Evolutionary conservation across 208 protist species (phyloP).

Genomic region (Leishmania lainsoni): DNA sequence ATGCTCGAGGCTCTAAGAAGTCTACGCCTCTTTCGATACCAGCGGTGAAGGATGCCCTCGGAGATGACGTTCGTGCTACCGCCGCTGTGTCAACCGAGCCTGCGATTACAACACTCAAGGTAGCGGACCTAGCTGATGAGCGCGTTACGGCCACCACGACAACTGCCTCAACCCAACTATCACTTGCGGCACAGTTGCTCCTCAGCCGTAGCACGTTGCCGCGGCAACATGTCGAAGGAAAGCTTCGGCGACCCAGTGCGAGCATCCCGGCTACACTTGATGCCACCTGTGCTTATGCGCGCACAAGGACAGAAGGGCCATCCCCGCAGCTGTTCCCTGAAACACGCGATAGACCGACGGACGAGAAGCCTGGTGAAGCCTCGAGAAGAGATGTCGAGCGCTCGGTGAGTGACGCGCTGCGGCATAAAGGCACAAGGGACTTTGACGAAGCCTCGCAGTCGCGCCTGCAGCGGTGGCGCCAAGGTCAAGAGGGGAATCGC

Average conservation of each 20-base stretch:
- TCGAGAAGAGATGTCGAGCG: neutral
- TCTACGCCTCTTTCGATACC: neutral
- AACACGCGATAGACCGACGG: neutral
- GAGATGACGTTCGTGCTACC: neutral
- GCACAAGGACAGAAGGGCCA: neutral
- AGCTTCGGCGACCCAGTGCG: neutral
- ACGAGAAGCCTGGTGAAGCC: neutral
- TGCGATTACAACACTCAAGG: neutral
- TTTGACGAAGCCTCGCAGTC: constrained; percentile 15
- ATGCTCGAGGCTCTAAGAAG: neutral
- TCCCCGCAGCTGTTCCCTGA: neutral
- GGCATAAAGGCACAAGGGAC: neutral
- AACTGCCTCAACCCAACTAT: too few species aligned
- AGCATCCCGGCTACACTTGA: neutral
- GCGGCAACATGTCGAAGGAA: neutral
- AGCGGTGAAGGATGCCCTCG: neutral
- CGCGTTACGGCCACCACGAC: neutral
- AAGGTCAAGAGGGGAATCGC: constrained; percentile 16
- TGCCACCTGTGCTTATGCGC: neutral
- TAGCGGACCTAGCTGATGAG: neutral
- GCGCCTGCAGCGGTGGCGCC: constrained; percentile 26
- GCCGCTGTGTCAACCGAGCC: neutral
- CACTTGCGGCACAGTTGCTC: neutral
- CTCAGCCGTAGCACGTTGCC: neutral
- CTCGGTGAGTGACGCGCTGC: neutral